Base-by-base conservation (phyloP, 371 early-diverging fungal species). In the Polyrhizophydium stewartii region DNA sequence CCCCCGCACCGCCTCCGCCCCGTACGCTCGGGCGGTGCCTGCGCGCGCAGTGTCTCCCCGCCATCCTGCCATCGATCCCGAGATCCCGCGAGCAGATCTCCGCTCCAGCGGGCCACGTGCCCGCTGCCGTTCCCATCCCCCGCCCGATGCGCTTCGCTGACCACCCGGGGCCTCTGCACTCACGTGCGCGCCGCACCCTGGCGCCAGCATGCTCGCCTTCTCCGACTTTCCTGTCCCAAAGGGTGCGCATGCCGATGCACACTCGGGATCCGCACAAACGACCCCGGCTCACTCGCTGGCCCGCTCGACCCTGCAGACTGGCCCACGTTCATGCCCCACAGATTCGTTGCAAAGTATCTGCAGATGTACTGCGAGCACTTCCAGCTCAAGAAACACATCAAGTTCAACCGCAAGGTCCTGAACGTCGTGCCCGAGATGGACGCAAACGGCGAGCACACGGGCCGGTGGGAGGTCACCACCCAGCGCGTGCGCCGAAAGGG, bases 251-350 rank as follows among this genome's bases (percentile, higher is more conserved):
- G 16, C 45, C 31, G n/a, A n/a, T n/a, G n/a, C n/a, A n/a, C n/a
- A n/a, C n/a, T n/a, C n/a, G n/a, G n/a, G n/a, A n/a, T n/a, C n/a
- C n/a, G 25, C 40, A 38, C 16, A 12, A 38, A 31, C 43, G 9
- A 28, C 27, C 27, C 12, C 41, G 12, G 21, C 12, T 41, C 41
- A 41, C 41, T 41, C 13, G 13, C 12, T 41, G 41, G 41, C 12
- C 46, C 19, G 22, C 17, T 41, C 27, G 7, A 28, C 27, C 3
- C 21, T 2, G 28, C 30, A 41, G 73, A 74, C 31, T 83, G 84
- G 84, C 80, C 84, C 2, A 75, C 75, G 1, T 79, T 67, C 64
- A 68, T 81, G 1, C 81, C 74, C 32, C 67, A 79, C 58, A 46
- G 66, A 22, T 66, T 67, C 51, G 74, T 81, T 12, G 72, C 66